phyloP scores from a whole-genome alignment of 257 asterid genomes.

The Avicennia marina region DNA sequence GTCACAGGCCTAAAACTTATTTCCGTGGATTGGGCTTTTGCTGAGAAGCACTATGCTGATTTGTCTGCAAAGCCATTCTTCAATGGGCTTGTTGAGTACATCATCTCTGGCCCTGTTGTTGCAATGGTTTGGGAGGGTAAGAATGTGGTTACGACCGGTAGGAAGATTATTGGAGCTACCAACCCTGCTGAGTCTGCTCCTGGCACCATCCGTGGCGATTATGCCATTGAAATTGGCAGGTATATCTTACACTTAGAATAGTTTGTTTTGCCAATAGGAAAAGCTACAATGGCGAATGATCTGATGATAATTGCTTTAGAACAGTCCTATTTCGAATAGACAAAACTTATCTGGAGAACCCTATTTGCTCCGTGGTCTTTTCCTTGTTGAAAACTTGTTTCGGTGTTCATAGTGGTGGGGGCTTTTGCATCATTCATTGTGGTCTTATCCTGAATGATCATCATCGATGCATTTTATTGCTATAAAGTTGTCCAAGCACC shows the following conservation, averaged over 20 bases:
- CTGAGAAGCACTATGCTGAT: conserved; percentile 94
- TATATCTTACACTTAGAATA: conserved; percentile 5
- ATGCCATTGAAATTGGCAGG: conserved; percentile 90
- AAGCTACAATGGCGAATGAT: no score
- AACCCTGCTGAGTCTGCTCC: conserved; percentile 94
- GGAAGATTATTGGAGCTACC: conserved; percentile 95
- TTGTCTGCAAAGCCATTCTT: conserved; percentile 90
- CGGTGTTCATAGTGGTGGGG: no score
- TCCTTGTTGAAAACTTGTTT: no score
- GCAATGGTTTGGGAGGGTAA: conserved; percentile 99
- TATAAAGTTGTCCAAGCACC: no score
- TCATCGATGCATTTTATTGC: no score
- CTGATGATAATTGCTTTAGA: no score
- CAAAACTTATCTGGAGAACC: no score
- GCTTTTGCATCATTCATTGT: no score
- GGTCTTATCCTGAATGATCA: no score
- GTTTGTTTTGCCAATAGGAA: no score
- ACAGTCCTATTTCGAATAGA: no score
- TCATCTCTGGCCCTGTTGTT: conserved; percentile 86
- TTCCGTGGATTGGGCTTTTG: conserved; percentile 79
- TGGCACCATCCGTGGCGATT: conserved; percentile 97
- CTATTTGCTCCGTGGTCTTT: no score
- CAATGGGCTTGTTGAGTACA: conserved; percentile 77
- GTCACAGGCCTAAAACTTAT: conserved; percentile 67
- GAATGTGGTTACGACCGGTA: conserved; percentile 79